These are phyloP conservation scores for Schoenoplectus tabernaemontani DNA, from an alignment of 202 grass and related monocot genomes.

Conservation along the genomic window DNA sequence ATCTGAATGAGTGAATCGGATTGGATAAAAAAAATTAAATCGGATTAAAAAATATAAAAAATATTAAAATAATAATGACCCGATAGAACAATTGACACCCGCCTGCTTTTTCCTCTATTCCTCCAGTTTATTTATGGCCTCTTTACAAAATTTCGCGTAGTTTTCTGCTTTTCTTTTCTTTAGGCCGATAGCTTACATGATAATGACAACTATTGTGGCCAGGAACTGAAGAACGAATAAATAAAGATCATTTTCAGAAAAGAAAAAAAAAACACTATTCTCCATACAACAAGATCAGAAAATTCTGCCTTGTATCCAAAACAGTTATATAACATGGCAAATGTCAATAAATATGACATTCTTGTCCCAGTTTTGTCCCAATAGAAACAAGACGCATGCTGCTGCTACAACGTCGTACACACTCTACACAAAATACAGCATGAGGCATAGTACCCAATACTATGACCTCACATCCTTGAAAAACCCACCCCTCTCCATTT, in stretches of 20 bases:
- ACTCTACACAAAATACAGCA: conserved; percentile 11
- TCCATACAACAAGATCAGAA: not conserved
- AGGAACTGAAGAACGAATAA: not conserved
- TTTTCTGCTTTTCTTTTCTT: not conserved
- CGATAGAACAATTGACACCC: too few species aligned
- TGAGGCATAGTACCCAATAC: conserved; percentile 11
- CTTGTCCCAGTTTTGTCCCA: not conserved
- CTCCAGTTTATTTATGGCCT: too few species aligned
- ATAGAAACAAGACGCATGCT: not conserved
- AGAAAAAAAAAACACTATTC: not conserved
- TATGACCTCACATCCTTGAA: conserved; percentile 86
- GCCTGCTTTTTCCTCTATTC: too few species aligned
- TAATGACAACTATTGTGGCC: not conserved
- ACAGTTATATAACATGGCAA: conserved; percentile 10
- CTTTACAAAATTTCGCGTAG: too few species aligned
- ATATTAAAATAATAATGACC: too few species aligned
- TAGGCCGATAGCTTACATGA: not conserved
- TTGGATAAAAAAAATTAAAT: too few species aligned
- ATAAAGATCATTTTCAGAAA: not conserved
- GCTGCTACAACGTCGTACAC: not conserved
- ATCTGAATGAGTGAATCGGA: too few species aligned
- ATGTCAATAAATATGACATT: conserved; percentile 11
- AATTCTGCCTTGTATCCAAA: not conserved
- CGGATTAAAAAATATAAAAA: too few species aligned
- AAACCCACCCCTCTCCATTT: conserved; percentile 73